These are phyloP conservation scores for Exserohilum turcica DNA, from an alignment of 2,329 filamentous ascomycete genomes.

Conservation along the genomic window DNA sequence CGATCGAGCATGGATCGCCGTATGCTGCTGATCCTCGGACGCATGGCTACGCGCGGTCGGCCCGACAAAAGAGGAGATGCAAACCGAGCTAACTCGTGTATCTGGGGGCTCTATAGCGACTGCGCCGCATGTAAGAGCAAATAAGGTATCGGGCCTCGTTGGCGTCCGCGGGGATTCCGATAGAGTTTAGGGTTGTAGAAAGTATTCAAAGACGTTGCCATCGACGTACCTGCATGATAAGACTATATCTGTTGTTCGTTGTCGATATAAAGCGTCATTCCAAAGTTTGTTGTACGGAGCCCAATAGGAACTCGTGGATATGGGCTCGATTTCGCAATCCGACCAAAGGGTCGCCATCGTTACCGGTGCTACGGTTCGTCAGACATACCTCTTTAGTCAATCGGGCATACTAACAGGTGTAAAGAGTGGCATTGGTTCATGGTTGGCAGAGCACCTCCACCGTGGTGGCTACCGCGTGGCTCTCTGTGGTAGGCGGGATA, in stretches of 20 bases:
- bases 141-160: neutral
- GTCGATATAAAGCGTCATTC: neutral
- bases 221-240: neutral
- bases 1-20: neutral
- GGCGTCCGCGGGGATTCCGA: too few relatives aligned
- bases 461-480: slow-evolving; percentile 46
- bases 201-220: neutral
- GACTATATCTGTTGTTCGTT: neutral
- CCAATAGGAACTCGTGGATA: neutral
- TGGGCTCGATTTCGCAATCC: slow-evolving; percentile 11
- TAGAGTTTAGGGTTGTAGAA: neutral
- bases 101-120: neutral
- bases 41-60: neutral
- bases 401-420: slow-evolving; percentile 1
- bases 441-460: slow-evolving; percentile 48
- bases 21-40: neutral
- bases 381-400: neutral
- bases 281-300: neutral
- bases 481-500: slow-evolving; percentile 49
- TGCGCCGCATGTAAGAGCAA: neutral
- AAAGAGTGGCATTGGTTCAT: slow-evolving; percentile 57
- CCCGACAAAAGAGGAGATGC: neutral
- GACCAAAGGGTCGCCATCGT: slow-evolving; percentile 47
- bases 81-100: neutral
- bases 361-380: slow-evolving; percentile 50